These are phyloP conservation scores for Gleditsia sinensis DNA, from an alignment of 306 rosid genomes.

Conservation along the genomic window DNA sequence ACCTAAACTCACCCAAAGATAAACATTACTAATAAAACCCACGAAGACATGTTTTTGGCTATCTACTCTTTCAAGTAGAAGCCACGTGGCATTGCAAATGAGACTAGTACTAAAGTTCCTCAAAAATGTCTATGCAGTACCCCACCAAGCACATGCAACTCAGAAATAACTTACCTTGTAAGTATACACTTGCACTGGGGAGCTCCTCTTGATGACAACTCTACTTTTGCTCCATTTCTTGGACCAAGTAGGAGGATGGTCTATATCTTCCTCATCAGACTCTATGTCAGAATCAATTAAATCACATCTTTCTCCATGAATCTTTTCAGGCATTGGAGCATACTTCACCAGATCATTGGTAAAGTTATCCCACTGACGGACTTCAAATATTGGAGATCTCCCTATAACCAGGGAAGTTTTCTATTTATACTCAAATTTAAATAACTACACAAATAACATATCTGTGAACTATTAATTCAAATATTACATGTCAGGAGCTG, in stretches of 20 bases:
- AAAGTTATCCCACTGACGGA: constrained; percentile 68
- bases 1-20: constrained; percentile 52
- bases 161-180: constrained; percentile 65
- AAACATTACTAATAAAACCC: background rate
- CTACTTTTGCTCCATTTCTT: constrained; percentile 41
- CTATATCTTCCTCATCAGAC: constrained; percentile 52
- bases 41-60: constrained; percentile 1
- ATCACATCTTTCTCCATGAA: constrained; percentile 37
- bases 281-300: constrained; percentile 48
- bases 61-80: constrained; percentile 20
- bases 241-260: constrained; percentile 47
- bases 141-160: constrained; percentile 13
- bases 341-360: constrained; percentile 49
- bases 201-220: constrained; percentile 56
- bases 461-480: constrained; percentile 13
- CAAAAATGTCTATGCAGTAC: constrained; percentile 7
- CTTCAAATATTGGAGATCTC: constrained; percentile 78
- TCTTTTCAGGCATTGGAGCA: constrained; percentile 49
- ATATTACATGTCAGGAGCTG: constrained; percentile 14
- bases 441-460: constrained; percentile 4
- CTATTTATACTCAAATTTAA: constrained; percentile 29
- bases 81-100: constrained; percentile 17
- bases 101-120: constrained; percentile 20
- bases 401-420: constrained; percentile 47
- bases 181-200: constrained; percentile 76